These are phyloP conservation scores for Pythium monospermum DNA, from an alignment of 352 stramenopile genomes.

Conservation along the genomic window DNA sequence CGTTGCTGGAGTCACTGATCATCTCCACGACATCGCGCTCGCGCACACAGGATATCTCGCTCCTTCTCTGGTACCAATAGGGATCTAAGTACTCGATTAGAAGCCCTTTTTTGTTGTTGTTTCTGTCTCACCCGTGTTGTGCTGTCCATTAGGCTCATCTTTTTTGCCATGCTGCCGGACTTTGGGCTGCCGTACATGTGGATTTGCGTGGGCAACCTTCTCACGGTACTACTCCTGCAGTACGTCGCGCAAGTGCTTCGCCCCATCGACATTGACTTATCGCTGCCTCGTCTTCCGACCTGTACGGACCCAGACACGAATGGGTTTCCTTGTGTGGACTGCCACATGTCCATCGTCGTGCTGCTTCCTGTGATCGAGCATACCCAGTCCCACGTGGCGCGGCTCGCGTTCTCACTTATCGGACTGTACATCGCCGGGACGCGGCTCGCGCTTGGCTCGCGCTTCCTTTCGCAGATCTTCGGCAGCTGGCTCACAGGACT, in stretches of 20 bases:
- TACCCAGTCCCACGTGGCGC: slow-evolving; percentile 25
- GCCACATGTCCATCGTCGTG: slow-evolving; percentile 70
- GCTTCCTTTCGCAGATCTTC: slow-evolving; percentile 54
- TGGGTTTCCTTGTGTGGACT: slow-evolving; percentile 67
- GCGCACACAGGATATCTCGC: slow-evolving; percentile 55
- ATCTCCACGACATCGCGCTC: slow-evolving; percentile 47
- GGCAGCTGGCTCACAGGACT: slow-evolving; percentile 60
- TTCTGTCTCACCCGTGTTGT: too few relatives aligned
- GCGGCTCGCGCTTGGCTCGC: slow-evolving; percentile 36
- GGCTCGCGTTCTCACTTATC: slow-evolving; percentile 17
- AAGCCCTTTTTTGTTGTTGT: too few relatives aligned
- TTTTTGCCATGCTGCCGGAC: slow-evolving; percentile 44
- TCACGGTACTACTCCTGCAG: slow-evolving; percentile 47
- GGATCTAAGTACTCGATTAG: too few relatives aligned
- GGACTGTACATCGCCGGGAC: slow-evolving; percentile 30
- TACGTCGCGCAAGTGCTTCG: slow-evolving; percentile 32
- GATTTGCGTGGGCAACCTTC: slow-evolving; percentile 53
- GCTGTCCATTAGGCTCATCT: slow-evolving; percentile 54
- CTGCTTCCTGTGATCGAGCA: slow-evolving; percentile 51
- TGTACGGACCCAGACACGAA: slow-evolving; percentile 42
- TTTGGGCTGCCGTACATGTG: slow-evolving; percentile 67
- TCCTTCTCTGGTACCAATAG: slow-evolving; percentile 45
- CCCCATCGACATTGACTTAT: slow-evolving; percentile 46
- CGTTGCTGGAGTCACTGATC: slow-evolving; percentile 35
- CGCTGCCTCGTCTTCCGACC: slow-evolving; percentile 18